A percentile compares a stretch with the other conserved stretches of the same genome.
phyloP scores from a whole-genome alignment of 345 rosid species.

The Eucalyptus pauciflora region DNA sequence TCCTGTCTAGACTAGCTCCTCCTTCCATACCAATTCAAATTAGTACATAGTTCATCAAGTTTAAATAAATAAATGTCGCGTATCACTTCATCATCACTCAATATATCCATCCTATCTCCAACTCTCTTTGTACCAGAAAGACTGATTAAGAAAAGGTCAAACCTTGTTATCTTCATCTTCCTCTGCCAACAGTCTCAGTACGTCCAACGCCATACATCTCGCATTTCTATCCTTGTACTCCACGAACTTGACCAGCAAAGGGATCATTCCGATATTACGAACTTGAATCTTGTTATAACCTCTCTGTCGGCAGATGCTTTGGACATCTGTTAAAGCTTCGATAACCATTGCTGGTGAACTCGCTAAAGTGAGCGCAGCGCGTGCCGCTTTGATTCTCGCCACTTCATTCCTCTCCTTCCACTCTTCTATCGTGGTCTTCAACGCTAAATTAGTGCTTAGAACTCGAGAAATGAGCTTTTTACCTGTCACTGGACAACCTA shows the following conservation, averaged over 20 bases:
- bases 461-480: slow-evolving; percentile 20
- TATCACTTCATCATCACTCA: background rate
- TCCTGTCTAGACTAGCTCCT: background rate
- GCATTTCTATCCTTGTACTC: slow-evolving; percentile 38
- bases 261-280: slow-evolving; percentile 43
- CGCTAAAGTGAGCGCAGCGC: slow-evolving; percentile 58
- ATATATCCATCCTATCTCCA: background rate
- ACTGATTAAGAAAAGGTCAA: background rate
- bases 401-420: slow-evolving; percentile 77
- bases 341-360: slow-evolving; percentile 57
- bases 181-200: slow-evolving; percentile 37
- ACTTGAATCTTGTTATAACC: slow-evolving; percentile 35
- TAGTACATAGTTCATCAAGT: background rate
- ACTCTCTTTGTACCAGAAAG: background rate
- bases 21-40: background rate
- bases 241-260: slow-evolving; percentile 38
- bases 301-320: slow-evolving; percentile 44
- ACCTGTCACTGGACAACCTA: slow-evolving; percentile 54
- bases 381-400: slow-evolving; percentile 56
- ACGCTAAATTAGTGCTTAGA: slow-evolving; percentile 38
- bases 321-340: slow-evolving; percentile 62
- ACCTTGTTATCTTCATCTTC: slow-evolving; percentile 60
- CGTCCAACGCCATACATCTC: slow-evolving; percentile 45
- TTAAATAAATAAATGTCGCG: background rate
- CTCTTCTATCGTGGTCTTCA: slow-evolving; percentile 65